A percentile compares a stretch with the other conserved stretches of the same genome.
Conservation (phyloP, 2,329 filamentous ascomycete genomes). For the Zymoseptoria crescenta region DNA sequence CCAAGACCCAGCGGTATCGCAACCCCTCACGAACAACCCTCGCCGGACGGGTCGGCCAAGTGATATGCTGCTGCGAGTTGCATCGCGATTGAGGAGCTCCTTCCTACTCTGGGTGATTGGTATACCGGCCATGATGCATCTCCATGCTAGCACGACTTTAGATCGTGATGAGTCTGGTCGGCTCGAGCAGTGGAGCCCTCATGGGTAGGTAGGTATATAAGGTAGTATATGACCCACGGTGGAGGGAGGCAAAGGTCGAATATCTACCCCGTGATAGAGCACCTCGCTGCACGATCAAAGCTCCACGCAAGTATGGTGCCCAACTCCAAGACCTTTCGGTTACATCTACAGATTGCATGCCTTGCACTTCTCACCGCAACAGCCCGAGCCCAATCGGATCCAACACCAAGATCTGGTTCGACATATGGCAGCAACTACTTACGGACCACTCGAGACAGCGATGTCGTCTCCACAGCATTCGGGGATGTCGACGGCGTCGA, state of each 20-base stretch:
- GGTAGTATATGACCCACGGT: background rate
- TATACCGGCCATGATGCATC: background rate
- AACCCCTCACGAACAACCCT: background rate
- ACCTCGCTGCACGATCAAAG: background rate
- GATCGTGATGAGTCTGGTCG: background rate
- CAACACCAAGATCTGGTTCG: background rate
- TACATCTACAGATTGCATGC: background rate
- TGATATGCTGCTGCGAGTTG: background rate
- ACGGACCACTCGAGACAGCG: slow-evolving; percentile 3
- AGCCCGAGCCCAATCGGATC: background rate
- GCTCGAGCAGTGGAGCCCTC: background rate
- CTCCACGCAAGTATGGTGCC: background rate
- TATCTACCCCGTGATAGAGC: background rate
- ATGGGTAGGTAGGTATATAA: background rate
- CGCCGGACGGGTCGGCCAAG: background rate
- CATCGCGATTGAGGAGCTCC: background rate
- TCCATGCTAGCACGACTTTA: background rate
- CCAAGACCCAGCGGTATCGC: background rate
- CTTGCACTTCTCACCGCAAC: background rate
- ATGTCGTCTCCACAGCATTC: slow-evolving; percentile 8
- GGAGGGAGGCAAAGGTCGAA: background rate
- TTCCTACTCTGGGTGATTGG: background rate
- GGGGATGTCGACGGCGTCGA: slow-evolving; percentile 15
- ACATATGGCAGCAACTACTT: slow-evolving; percentile 1
- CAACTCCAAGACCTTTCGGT: background rate